Percentiles rank a stretch among this genome's conserved stretches.
Conservation (phyloP, 306 rosid genomes). For the Acacia crassicarpa region DNA sequence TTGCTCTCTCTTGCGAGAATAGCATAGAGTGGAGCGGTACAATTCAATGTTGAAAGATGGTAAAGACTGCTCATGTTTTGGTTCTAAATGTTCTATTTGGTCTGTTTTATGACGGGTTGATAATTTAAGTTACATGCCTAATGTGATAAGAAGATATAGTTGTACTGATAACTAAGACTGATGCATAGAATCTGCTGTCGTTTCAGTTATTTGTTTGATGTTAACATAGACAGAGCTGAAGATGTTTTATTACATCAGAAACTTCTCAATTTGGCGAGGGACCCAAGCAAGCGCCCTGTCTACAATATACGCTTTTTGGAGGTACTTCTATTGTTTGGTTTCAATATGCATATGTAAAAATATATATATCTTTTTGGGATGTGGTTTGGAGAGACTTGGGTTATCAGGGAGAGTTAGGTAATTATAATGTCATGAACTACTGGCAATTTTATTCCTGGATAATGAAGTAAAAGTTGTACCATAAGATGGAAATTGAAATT, state of each 20-base stretch:
- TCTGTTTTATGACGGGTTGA: slow-evolving; percentile 1
- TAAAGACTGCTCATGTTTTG: neutral
- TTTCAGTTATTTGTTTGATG: slow-evolving; percentile 93
- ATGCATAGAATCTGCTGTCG: slow-evolving; percentile 28
- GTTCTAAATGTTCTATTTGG: slow-evolving; percentile 10
- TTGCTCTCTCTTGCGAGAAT: neutral
- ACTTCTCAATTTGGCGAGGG: slow-evolving; percentile 85
- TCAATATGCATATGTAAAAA: neutral
- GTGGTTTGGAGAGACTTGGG: neutral
- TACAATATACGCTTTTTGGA: slow-evolving; percentile 85
- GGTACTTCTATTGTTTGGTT: slow-evolving; percentile 47
- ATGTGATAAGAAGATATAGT: neutral
- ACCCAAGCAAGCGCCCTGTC: slow-evolving; percentile 90
- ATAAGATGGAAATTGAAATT: neutral
- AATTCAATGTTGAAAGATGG: neutral
- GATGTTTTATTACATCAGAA: slow-evolving; percentile 85
- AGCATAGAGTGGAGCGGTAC: neutral
- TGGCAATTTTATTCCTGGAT: neutral
- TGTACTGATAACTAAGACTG: neutral
- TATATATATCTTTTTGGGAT: neutral
- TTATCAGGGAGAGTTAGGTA: neutral
- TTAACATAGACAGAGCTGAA: slow-evolving; percentile 92
- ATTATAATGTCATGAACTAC: neutral
- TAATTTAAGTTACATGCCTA: slow-evolving; percentile 1
- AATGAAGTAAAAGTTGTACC: neutral